phyloP scores from a whole-genome alignment of 768 basidiomycete genomes.

The Lactarius pseudohatsudake region DNA sequence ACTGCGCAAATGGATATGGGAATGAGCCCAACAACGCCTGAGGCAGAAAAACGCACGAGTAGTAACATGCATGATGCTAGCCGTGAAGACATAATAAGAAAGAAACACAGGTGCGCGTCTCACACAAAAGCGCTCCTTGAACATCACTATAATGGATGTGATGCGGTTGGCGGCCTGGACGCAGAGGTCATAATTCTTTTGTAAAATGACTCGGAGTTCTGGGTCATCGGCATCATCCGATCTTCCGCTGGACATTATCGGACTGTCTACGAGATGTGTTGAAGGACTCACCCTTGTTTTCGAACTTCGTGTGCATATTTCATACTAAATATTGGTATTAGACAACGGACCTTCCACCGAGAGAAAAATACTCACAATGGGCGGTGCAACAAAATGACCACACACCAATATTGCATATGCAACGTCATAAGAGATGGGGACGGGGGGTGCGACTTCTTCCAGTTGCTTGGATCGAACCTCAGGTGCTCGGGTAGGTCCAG shows the following conservation, averaged over 20 bases:
- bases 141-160: constrained; percentile 61
- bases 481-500: constrained; percentile 67
- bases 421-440: constrained; percentile 69
- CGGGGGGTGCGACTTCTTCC: constrained; percentile 44
- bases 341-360: neutral
- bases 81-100: constrained; percentile 78
- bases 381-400: constrained; percentile 69
- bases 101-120: constrained; percentile 66
- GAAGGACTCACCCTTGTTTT: constrained; percentile 29
- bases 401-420: constrained; percentile 88
- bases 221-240: constrained; percentile 47
- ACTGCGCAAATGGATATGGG: constrained; percentile 41
- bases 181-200: constrained; percentile 71
- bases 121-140: constrained; percentile 61
- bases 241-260: constrained; percentile 3
- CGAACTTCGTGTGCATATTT: constrained; percentile 31
- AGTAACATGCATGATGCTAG: constrained; percentile 76
- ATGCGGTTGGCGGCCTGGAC: constrained; percentile 78
- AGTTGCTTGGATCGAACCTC: constrained; percentile 50
- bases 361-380: constrained; percentile 60
- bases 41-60: constrained; percentile 49
- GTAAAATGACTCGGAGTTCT: constrained; percentile 53
- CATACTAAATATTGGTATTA: constrained; percentile 34
- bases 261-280: constrained; percentile 12
- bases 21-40: constrained; percentile 9